phyloP scores from a whole-genome alignment of 495 filamentous ascomycete genomes.

The Filosporella fistucella region DNA sequence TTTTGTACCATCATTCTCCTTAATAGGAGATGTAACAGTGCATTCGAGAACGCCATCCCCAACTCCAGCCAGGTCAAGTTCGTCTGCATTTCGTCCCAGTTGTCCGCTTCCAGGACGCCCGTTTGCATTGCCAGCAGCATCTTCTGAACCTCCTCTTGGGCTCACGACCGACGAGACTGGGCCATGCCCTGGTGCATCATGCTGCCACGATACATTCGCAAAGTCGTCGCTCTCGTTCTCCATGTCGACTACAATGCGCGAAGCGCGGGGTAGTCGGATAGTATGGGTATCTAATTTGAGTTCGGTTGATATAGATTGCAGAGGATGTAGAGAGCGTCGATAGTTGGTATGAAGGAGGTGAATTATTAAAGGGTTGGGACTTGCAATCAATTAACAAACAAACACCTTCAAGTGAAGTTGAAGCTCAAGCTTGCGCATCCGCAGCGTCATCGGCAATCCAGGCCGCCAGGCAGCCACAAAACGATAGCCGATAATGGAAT shows the following conservation, averaged over 20 bases:
- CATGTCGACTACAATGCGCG: background rate
- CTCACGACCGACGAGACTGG: too few relatives aligned
- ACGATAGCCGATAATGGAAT: too few relatives aligned
- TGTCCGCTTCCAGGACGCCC: conserved; percentile 47
- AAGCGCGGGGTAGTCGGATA: conserved; percentile 12
- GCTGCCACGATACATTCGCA: conserved; percentile 21
- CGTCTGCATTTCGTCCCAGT: conserved; percentile 25
- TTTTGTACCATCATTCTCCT: conserved; percentile 96
- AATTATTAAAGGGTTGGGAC: too few relatives aligned
- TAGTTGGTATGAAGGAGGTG: too few relatives aligned
- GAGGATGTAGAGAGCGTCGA: too few relatives aligned
- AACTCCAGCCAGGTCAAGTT: conserved; percentile 41
- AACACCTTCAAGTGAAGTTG: background rate
- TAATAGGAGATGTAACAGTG: conserved; percentile 72
- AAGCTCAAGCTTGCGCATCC: conserved; percentile 5
- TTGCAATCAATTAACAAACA: too few relatives aligned
- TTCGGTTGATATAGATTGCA: too few relatives aligned
- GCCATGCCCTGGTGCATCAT: background rate
- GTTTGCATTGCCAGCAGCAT: too few relatives aligned
- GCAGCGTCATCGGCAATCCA: conserved; percentile 7
- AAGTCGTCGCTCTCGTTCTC: conserved; percentile 21
- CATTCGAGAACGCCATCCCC: conserved; percentile 81
- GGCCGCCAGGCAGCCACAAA: background rate
- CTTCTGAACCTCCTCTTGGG: too few relatives aligned
- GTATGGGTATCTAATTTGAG: too few relatives aligned